A percentile compares a stretch with the other conserved stretches of the same genome.
Evolutionary conservation across 2,329 filamentous ascomycete species (phyloP).

Genomic region (Mycocentrospora acerina): DNA sequence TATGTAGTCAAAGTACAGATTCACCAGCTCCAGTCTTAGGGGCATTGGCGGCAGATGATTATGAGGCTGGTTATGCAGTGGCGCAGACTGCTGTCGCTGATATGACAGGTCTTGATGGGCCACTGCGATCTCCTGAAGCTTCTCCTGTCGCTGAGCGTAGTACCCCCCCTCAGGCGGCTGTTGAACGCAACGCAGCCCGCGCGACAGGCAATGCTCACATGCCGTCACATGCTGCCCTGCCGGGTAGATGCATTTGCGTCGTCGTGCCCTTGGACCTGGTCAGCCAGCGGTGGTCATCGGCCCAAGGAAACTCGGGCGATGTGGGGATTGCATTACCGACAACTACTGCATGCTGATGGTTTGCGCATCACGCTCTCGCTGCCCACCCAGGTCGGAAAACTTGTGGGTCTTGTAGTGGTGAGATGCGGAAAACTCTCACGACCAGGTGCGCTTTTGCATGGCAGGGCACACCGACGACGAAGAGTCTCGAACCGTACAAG

Average conservation of each 20-base stretch:
- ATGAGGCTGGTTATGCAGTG: slow-evolving; percentile 6
- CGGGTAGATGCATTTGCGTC: slow-evolving; percentile 26
- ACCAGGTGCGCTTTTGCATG: slow-evolving; percentile 7
- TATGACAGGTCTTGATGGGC: slow-evolving; percentile 7
- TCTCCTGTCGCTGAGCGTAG: slow-evolving; percentile 23
- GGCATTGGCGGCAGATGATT: slow-evolving; percentile 15
- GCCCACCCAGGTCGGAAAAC: slow-evolving; percentile 10
- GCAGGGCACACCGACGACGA: too few species aligned
- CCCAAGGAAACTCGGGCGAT: slow-evolving; percentile 4
- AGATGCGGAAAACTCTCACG: slow-evolving; percentile 18
- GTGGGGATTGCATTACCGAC: slow-evolving; percentile 20
- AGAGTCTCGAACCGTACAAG: too few species aligned
- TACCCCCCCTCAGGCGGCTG: slow-evolving; percentile 26
- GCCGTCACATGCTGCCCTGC: slow-evolving; percentile 10
- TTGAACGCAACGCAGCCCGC: slow-evolving; percentile 21
- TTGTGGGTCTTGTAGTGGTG: slow-evolving; percentile 8
- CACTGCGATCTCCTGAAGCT: slow-evolving; percentile 10
- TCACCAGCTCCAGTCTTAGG: slow-evolving; percentile 17
- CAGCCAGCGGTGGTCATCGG: slow-evolving; percentile 5
- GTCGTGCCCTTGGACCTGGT: slow-evolving; percentile 16
- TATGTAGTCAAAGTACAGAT: slow-evolving; percentile 27
- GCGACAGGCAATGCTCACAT: slow-evolving; percentile 23
- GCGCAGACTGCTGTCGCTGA: slow-evolving; percentile 1
- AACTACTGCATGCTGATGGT: slow-evolving; percentile 23
- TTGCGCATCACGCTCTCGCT: slow-evolving; percentile 17